Evolutionary conservation across 352 stramenopile species (phyloP), one percentile per base, ranked within the genome.

Genomic region (Lagenidium giganteum): DNA sequence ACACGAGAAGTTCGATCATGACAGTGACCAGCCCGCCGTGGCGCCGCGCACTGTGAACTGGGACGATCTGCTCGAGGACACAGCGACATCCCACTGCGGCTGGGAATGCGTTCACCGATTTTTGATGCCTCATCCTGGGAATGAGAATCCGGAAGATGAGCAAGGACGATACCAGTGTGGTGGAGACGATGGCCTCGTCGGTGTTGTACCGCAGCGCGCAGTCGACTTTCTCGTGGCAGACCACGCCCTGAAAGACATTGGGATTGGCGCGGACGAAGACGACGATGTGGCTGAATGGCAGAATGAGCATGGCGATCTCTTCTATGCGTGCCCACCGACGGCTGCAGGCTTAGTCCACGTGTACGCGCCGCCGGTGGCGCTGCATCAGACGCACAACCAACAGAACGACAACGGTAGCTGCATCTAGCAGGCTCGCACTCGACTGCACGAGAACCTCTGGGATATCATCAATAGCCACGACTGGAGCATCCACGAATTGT

Each of bases 401-500:
- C 2, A n/a, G n/a, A n/a, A 8, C 18, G 8, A 8, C 16, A 16
- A 31, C 13, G 14, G n/a, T 26, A 17, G 18, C 45, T 16, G 8
- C 32, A 23, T 21, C 36, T 8, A 47, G 42, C 25, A 16, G 37
- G 24, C 8, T 28, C 5, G 17, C 38, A 0, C 17, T 39, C 20
- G 27, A 28, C 6, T 57, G 8, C 42, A 51, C 29, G 4, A 25
- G 3, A 53, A 40, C 29, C n/a, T 60, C 16, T 60, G 51, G 51
- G 16, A 16, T 8, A 6, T 42, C 3, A 42, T 54, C 17, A 27
- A 50, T 11, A 14, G 14, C 17, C 17, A 36, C 5, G 0, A 12
- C 3, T 4, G 29, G 2, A 46, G 51, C 20, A 45, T 46, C 6
- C n/a, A 18, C 8, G 14, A 25, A 16, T 24, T 53, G 1, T 32